A percentile compares a stretch with the other conserved stretches of the same genome.
These are phyloP conservation scores for Neopestalotiopsis rosae DNA, from an alignment of 2,329 filamentous ascomycete species.

Conservation along the genomic window DNA sequence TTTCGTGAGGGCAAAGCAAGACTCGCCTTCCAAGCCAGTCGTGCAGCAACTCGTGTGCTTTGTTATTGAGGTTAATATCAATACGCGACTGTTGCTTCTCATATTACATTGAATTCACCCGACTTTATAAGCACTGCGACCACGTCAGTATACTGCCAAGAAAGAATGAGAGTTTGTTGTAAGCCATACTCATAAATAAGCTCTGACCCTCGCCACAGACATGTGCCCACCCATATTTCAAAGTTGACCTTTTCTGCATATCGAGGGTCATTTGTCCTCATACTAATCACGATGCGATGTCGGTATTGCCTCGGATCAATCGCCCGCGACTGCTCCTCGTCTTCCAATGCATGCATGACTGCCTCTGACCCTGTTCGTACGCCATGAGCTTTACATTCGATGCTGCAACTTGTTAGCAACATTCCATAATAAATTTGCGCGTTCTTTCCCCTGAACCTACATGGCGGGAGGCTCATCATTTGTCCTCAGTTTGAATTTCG, in stretches of 20 bases:
- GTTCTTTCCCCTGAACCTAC: constrained; percentile 23
- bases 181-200: constrained; percentile 34
- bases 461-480: constrained; percentile 32
- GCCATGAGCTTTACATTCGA: constrained; percentile 34
- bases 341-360: constrained; percentile 29
- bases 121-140: constrained; percentile 12
- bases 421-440: background rate
- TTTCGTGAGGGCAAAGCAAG: no score
- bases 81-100: no score
- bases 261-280: constrained; percentile 36
- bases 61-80: no score
- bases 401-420: constrained; percentile 24
- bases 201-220: constrained; percentile 34
- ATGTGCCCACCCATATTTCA: constrained; percentile 36
- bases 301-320: constrained; percentile 31
- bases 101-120: background rate
- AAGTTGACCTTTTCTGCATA: constrained; percentile 35
- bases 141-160: background rate
- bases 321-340: constrained; percentile 22
- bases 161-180: background rate
- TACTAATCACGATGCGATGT: constrained; percentile 33
- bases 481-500: constrained; percentile 32
- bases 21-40: no score
- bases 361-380: constrained; percentile 29
- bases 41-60: no score